Evolutionary conservation across 495 filamentous ascomycete species (phyloP).

Genomic region (Annulohypoxylon bovei): DNA sequence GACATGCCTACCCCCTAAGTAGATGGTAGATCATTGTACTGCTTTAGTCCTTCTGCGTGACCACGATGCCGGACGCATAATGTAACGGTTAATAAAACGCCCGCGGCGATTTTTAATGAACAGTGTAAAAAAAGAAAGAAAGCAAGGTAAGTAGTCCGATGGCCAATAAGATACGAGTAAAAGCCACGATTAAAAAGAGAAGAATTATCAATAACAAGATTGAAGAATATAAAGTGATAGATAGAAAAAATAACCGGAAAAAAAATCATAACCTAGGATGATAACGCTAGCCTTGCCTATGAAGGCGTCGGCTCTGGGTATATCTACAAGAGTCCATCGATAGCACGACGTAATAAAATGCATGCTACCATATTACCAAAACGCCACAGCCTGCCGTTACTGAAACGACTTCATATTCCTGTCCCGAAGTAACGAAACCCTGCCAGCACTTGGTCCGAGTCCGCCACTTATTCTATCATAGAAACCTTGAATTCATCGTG

Average conservation of each 20-base stretch:
- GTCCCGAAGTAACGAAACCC: conserved; percentile 45
- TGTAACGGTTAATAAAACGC: not conserved
- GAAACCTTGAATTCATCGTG: conserved; percentile 30
- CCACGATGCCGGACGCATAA: not conserved
- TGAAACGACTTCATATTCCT: conserved; percentile 43
- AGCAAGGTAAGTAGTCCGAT: not conserved
- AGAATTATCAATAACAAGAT: not conserved
- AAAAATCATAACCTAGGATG: conserved; percentile 9
- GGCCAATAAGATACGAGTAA: not conserved
- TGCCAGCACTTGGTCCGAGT: conserved; percentile 52
- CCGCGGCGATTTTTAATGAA: not conserved
- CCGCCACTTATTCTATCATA: conserved; percentile 45
- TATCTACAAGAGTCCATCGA: conserved; percentile 36
- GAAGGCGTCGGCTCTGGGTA: conserved; percentile 33
- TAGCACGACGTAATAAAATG: conserved; percentile 12
- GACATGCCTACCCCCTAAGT: not conserved
- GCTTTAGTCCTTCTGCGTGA: not conserved
- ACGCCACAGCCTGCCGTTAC: conserved; percentile 43
- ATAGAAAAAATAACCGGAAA: not conserved
- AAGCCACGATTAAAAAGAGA: not conserved
- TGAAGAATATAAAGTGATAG: not conserved
- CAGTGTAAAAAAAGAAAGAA: not conserved
- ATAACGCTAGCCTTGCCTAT: conserved; percentile 31
- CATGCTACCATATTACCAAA: conserved; percentile 27
- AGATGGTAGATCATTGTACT: not conserved